Evolutionary conservation across 371 early-diverging fungal genomes (phyloP), one percentile per base, ranked within the genome.

Genomic region (Mucor ambiguus): DNA sequence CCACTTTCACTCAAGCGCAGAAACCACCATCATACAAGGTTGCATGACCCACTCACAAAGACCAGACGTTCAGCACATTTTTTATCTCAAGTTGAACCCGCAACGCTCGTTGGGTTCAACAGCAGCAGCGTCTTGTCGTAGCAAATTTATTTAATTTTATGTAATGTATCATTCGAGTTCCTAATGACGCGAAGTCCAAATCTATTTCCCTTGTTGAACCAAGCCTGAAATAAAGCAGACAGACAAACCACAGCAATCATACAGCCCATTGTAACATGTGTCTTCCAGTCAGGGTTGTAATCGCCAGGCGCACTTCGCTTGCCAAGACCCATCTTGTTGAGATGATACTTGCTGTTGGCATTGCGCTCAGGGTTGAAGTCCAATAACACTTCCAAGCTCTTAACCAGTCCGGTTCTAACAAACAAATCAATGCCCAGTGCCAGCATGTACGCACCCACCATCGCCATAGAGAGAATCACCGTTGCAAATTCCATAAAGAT

Each of bases 371-470:
- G 62, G 20, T 64, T 71, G 26, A 66, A 66, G 37, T 78, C 68
- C 33, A 76, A 60, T 32, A 76, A 16, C 6, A 26, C 56, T n/a
- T 46, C 29, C 4, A 66, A 6, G 1, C 62, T 41, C 14, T 32
- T 68, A 14, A 37, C 57, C 35, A 67, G 69, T 6, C 77, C 75
- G 0, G 67, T 70, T 20, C 65, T 70, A 1, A 72, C 41, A 7
- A 71, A 35, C 12, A 78, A 22, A 26, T 81, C 81, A 11, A 78
- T 32, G 4, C 72, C 81, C 4, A 74, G 20, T 0, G 72, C 43
- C 48, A 81, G 69, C 0, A 63, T n/a, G 43, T 68, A 76, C 2
- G 67, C 60, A 20, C 81, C 81, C 0, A 81, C 56, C 33, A 78
- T 68, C 1, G 79, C 69, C 2, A 71, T 69, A 0, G 72, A 71